Evolutionary conservation across 78 protist species (phyloP).

Genomic region (Chrysochromulina tobinii): DNA sequence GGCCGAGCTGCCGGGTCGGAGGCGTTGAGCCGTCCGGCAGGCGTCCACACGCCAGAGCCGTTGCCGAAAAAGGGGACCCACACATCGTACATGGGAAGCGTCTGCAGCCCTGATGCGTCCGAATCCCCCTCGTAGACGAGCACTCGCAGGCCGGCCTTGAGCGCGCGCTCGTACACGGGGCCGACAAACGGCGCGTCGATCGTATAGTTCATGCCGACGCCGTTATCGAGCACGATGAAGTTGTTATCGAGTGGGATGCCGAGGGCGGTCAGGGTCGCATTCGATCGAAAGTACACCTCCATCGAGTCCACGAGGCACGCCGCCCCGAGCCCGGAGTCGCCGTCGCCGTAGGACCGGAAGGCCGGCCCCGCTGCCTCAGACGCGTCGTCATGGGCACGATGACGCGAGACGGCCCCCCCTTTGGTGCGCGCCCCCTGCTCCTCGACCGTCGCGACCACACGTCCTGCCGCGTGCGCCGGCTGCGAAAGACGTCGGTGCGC

Average conservation of each 20-base stretch:
- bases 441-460: no score
- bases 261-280: background rate
- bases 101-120: slow-evolving; percentile 36
- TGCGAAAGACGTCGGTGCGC: background rate
- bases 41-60: background rate
- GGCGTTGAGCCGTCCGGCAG: no score
- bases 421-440: no score
- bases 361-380: no score
- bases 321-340: background rate
- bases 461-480: background rate
- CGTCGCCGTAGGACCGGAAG: background rate
- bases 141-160: background rate
- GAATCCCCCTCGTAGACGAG: slow-evolving; percentile 40
- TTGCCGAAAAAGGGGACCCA: slow-evolving; percentile 27
- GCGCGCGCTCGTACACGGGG: background rate
- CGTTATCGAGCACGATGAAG: background rate
- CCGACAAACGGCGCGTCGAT: background rate
- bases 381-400: no score
- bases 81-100: slow-evolving; percentile 13
- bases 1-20: background rate
- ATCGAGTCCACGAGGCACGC: background rate
- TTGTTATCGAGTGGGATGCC: background rate
- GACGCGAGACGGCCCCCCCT: no score
- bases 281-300: background rate
- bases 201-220: background rate